phyloP scores from a whole-genome alignment of 2,329 filamentous ascomycete species.

The Cladorrhinum sp. region DNA sequence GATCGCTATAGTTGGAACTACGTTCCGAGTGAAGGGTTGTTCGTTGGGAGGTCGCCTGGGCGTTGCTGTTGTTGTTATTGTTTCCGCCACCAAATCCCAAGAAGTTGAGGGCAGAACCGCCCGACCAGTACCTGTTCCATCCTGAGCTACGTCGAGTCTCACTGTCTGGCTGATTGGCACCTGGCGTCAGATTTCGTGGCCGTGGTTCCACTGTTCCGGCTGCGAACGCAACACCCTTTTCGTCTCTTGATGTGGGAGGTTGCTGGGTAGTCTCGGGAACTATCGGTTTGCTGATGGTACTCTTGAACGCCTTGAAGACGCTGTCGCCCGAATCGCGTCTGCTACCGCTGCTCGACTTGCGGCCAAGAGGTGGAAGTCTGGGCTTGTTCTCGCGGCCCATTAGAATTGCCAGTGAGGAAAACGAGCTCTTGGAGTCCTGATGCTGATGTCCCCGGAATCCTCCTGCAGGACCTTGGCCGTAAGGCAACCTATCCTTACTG shows the following conservation, averaged over 20 bases:
- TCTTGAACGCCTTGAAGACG: constrained; percentile 61
- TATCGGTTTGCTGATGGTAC: constrained; percentile 60
- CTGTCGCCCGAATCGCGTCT: constrained; percentile 52
- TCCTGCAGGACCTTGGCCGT: constrained; percentile 33
- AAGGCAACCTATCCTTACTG: constrained; percentile 41
- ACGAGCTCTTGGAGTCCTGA: constrained; percentile 54
- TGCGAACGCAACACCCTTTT: constrained; percentile 41
- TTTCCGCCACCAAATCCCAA: constrained; percentile 54
- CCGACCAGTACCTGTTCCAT: constrained; percentile 77
- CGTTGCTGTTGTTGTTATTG: constrained; percentile 31
- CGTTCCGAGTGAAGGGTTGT: constrained; percentile 53
- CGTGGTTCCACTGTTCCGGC: constrained; percentile 30
- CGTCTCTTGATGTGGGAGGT: constrained; percentile 32
- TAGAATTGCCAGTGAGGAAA: constrained; percentile 62
- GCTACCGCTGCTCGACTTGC: constrained; percentile 54
- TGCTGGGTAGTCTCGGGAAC: constrained; percentile 38
- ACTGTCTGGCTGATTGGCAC: constrained; percentile 39
- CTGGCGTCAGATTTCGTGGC: constrained; percentile 35
- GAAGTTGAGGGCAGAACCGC: constrained; percentile 65
- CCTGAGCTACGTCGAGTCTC: constrained; percentile 61
- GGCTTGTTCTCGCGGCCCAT: constrained; percentile 58
- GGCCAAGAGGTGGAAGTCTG: constrained; percentile 30
- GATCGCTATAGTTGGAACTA: constrained; percentile 52
- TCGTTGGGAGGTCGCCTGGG: constrained; percentile 37
- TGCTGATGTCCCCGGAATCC: constrained; percentile 51